Percentiles rank a stretch among this genome's conserved stretches.
phyloP scores from a whole-genome alignment of 352 stramenopile genomes.

The Globisporangium lucens region DNA sequence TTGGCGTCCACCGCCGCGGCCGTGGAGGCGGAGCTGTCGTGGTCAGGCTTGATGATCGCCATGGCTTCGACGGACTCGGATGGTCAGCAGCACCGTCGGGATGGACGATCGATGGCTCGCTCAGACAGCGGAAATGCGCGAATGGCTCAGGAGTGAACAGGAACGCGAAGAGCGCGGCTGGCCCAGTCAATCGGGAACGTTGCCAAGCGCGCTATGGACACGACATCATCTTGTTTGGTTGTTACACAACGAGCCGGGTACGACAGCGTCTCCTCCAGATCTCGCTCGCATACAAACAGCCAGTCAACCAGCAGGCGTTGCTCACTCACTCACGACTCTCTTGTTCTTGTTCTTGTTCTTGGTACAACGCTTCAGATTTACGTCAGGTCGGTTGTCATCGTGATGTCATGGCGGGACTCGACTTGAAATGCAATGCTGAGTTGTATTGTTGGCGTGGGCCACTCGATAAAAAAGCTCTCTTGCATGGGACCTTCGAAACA shows the following conservation, averaged over 20 bases:
- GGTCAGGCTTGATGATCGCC: conserved; percentile 67
- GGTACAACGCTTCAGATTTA: conserved; percentile 1
- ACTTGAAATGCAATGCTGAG: background rate
- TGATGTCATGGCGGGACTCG: conserved; percentile 15
- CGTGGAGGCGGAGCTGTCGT: conserved; percentile 29
- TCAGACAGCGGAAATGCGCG: conserved; percentile 13
- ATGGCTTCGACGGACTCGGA: conserved; percentile 21
- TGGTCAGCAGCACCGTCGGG: conserved; percentile 3
- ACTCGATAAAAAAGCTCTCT: too few relatives aligned
- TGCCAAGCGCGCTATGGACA: background rate
- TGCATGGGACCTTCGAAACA: too few relatives aligned
- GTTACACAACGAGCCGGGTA: background rate
- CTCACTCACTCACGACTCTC: background rate
- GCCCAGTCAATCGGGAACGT: background rate
- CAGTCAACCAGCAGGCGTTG: conserved; percentile 3
- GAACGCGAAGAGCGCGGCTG: background rate
- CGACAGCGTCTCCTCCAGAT: conserved; percentile 3
- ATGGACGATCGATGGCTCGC: background rate
- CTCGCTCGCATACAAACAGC: conserved; percentile 1
- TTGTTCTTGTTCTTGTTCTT: background rate
- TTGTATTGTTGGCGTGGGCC: too few relatives aligned
- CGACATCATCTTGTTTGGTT: background rate
- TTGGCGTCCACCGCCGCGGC: conserved; percentile 28
- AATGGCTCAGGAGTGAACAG: conserved; percentile 1
- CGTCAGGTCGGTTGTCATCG: conserved; percentile 7